These are phyloP conservation scores for Tothia fuscella DNA, from an alignment of 2,329 filamentous ascomycete species.

Conservation along the genomic window DNA sequence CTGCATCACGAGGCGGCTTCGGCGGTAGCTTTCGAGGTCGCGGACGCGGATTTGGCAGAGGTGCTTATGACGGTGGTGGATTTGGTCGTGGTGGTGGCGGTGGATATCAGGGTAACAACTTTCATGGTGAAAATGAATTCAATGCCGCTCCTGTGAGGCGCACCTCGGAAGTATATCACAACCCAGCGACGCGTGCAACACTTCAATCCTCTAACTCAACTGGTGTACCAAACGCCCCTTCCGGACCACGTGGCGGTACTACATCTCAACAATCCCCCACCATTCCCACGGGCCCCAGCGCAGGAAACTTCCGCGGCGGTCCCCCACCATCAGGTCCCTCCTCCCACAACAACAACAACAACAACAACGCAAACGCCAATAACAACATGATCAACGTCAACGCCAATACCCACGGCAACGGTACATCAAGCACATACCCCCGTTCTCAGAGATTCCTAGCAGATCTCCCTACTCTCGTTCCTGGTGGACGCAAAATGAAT, in stretches of 20 bases:
- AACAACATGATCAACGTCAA: slow-evolving; percentile 17
- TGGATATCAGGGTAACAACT: too few relatives aligned
- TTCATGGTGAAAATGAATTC: slow-evolving; percentile 10
- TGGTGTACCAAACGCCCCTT: slow-evolving; percentile 1
- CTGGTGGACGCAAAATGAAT: slow-evolving; percentile 26
- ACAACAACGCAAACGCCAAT: too few relatives aligned
- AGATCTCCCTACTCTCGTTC: slow-evolving; percentile 31
- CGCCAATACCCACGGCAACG: slow-evolving; percentile 22
- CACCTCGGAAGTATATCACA: slow-evolving; percentile 7
- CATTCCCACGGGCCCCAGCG: slow-evolving; percentile 8
- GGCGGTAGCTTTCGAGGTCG: slow-evolving; percentile 25
- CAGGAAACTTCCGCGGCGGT: slow-evolving; percentile 23
- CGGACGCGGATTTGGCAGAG: slow-evolving; percentile 14
- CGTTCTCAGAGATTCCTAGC: slow-evolving; percentile 22
- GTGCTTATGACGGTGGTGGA: slow-evolving; percentile 1
- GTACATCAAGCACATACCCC: slow-evolving; percentile 33
- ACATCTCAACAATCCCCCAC: neutral
- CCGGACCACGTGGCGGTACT: slow-evolving; percentile 4
- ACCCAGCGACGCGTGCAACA: neutral
- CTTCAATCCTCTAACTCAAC: neutral
- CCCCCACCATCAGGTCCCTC: slow-evolving; percentile 16
- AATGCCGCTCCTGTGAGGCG: neutral
- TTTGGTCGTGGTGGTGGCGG: neutral
- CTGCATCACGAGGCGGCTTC: slow-evolving; percentile 23
- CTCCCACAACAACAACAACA: too few relatives aligned